Evolutionary conservation across 345 rosid genomes (phyloP).

Genomic region (Sonneratia caseolaris): DNA sequence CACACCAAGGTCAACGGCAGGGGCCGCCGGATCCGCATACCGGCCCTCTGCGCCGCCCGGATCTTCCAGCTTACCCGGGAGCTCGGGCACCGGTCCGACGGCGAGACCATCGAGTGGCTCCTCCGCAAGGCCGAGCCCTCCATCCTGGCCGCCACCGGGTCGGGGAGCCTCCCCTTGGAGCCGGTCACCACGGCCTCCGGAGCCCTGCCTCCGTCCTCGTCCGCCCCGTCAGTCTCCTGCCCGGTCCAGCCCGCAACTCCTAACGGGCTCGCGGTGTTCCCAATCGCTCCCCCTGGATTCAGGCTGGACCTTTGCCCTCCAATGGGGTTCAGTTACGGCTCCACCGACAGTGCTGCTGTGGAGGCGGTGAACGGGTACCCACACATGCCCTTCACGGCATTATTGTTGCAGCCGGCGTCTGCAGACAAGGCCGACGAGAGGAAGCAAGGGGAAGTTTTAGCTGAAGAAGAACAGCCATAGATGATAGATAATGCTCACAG

Average conservation of each 20-base stretch:
- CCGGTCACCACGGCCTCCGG: conserved; percentile 27
- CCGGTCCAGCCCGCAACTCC: conserved; percentile 16
- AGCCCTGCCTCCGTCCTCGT: conserved; percentile 16
- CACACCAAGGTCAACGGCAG: conserved; percentile 68
- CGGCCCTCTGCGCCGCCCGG: conserved; percentile 58
- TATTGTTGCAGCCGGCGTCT: conserved; percentile 34
- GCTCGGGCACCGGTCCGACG: no score
- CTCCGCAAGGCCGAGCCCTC: conserved; percentile 51
- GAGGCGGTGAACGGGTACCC: conserved; percentile 22
- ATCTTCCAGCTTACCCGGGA: conserved; percentile 21
- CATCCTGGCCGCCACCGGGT: conserved; percentile 48
- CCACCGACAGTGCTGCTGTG: not conserved
- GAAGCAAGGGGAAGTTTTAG: conserved; percentile 12
- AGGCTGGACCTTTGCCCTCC: conserved; percentile 39
- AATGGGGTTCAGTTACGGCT: conserved; percentile 14
- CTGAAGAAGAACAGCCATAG: not conserved
- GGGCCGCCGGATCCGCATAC: conserved; percentile 66
- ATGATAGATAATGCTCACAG: not conserved
- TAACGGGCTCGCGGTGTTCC: conserved; percentile 8
- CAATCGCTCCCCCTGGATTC: conserved; percentile 24
- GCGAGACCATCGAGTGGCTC: conserved; percentile 27
- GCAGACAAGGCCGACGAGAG: conserved; percentile 17
- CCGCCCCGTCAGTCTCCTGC: conserved; percentile 17
- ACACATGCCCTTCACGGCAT: conserved; percentile 53
- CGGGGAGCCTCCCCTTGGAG: conserved; percentile 34